A percentile compares a stretch with the other conserved stretches of the same genome.
These are phyloP conservation scores for Fonsecaea multimorphosa DNA, from an alignment of 2,329 filamentous ascomycete genomes.

Conservation along the genomic window DNA sequence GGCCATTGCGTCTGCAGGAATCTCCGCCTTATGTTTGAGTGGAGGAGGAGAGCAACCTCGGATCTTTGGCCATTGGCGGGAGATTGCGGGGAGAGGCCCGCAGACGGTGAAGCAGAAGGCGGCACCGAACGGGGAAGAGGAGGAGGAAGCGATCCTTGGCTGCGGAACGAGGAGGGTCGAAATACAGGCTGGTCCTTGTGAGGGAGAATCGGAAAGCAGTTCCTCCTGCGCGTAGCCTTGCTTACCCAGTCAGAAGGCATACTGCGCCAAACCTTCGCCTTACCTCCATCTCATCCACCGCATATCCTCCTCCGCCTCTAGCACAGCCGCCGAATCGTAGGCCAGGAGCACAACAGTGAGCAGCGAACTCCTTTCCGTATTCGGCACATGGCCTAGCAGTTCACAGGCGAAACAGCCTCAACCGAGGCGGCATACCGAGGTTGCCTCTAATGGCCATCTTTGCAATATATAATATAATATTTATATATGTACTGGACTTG, in stretches of 20 bases:
- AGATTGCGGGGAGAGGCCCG: background rate
- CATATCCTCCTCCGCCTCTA: background rate
- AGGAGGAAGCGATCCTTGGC: background rate
- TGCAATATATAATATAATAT: background rate
- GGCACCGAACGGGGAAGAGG: background rate
- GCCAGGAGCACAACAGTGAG: background rate
- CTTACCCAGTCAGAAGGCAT: too few species aligned
- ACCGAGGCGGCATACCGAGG: conserved; percentile 12
- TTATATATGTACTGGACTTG: too few species aligned
- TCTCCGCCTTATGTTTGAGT: conserved; percentile 1
- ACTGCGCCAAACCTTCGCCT: too few species aligned
- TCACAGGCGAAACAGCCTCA: background rate
- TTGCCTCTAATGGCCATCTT: background rate
- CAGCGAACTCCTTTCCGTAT: background rate
- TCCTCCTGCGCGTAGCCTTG: too few species aligned
- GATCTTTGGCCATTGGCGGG: background rate
- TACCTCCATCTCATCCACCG: background rate
- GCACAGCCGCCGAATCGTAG: background rate
- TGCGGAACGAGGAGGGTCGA: background rate
- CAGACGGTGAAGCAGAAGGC: background rate
- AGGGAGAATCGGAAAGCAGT: too few species aligned
- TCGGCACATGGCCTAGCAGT: background rate
- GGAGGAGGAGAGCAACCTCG: background rate
- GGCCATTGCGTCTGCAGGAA: background rate
- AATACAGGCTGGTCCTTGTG: too few species aligned